Base-by-base conservation (phyloP, 1,139 yeast genomes). In the Groenewaldozyma sp. region DNA sequence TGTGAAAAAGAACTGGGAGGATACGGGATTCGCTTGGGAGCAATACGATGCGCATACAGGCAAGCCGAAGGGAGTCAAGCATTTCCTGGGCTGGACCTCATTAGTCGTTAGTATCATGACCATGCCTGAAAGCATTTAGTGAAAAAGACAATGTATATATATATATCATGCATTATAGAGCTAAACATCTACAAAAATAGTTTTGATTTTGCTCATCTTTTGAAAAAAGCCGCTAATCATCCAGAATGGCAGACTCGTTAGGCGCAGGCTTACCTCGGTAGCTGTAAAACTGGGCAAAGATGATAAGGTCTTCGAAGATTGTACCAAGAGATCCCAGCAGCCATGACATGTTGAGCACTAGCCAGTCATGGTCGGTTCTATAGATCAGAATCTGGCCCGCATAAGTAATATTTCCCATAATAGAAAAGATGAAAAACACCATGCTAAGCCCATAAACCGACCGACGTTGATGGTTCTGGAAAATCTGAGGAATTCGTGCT, bases 81-180 rank as follows among this genome's bases (percentile, higher is more conserved):
- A 86, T 56, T 91, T 91, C 63, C 68, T 87, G 35, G 98, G 98
- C 2, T 91, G 98, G 98, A 79, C 96, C 0, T 78, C 95, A 0
- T 63, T 87, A 45, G 81, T 83, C 3, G 75, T 84, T 10, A 69
- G 77, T 50, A 82, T 91, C 58, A 82, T 93, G 93, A 71, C 72
- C 38, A 76, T 82, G 83, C 88, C 91, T 1, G 76, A 73, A 45
- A 41, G 37, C 17, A 31, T 57, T 26, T 35, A 42, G 21, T 27
- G 21, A 10, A 4, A 27, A 18, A 11, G n/a, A 18, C 16, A 14
- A 22, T 22, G 14, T 26, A 24, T 17, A 5, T 13, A 7, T 17
- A 13, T 18, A 28, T 13, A 27, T 19, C 16, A 19, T 34, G 26
- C 26, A 22, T 22, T 11, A 11, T 22, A 7, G 26, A 22, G n/a